Percentiles rank a stretch among this genome's conserved stretches.
Evolutionary conservation across 495 filamentous ascomycete genomes (phyloP).

Genomic region (Glutinoglossum americanum): DNA sequence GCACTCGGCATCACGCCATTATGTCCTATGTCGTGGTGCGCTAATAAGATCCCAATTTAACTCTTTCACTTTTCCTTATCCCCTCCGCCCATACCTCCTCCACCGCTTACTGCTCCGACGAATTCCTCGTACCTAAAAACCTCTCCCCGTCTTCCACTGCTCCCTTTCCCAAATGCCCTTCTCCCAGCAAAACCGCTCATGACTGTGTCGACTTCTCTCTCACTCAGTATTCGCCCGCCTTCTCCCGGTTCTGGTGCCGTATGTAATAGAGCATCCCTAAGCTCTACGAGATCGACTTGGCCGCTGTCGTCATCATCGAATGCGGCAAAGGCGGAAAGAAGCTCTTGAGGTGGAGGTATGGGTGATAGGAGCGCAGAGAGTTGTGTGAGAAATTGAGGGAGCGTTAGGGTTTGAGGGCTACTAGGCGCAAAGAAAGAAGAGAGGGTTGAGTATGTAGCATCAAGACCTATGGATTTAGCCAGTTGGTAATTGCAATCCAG

Average conservation of each 20-base stretch:
- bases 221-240: constrained; percentile 31
- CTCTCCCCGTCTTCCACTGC: constrained; percentile 31
- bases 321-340: constrained; percentile 71
- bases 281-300: constrained; percentile 63
- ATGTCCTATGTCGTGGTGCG: background rate
- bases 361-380: constrained; percentile 49
- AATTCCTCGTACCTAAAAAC: constrained; percentile 67
- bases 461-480: constrained; percentile 24
- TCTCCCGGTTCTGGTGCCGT: constrained; percentile 60
- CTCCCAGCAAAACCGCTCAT: constrained; percentile 67
- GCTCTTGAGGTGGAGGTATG: constrained; percentile 51
- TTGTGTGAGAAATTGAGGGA: constrained; percentile 64
- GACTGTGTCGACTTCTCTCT: constrained; percentile 61
- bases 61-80: background rate
- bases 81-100: background rate
- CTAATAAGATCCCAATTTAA: background rate
- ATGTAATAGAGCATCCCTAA: constrained; percentile 62
- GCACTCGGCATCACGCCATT: background rate
- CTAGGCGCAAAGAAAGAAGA: constrained; percentile 57
- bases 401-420: constrained; percentile 44
- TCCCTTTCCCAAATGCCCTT: constrained; percentile 42
- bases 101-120: constrained; percentile 30
- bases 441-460: constrained; percentile 33
- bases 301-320: constrained; percentile 94
- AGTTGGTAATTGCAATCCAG: background rate